phyloP scores from a whole-genome alignment of 148 eudicot genomes.

The Mesembryanthemum crystallinum region DNA sequence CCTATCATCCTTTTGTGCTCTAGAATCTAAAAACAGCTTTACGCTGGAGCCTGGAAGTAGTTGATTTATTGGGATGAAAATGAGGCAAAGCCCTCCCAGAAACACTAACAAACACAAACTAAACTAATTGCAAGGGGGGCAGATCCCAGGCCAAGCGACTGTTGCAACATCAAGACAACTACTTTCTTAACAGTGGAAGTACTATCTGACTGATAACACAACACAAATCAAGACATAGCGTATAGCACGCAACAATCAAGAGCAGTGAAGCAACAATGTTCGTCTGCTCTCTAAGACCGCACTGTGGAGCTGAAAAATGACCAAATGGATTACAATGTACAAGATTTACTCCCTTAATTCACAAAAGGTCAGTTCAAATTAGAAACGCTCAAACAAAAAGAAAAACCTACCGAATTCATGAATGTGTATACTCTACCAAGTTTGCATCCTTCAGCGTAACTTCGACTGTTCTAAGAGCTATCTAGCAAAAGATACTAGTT shows the following conservation, averaged over 20 bases:
- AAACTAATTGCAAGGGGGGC: too few relatives aligned
- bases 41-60: too few relatives aligned
- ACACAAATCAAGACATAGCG: not conserved
- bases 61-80: too few relatives aligned
- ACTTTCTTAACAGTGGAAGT: too few relatives aligned
- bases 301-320: not conserved
- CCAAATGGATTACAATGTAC: not conserved
- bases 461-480: conserved; percentile 16
- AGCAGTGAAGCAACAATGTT: not conserved
- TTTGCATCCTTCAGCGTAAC: conserved; percentile 23
- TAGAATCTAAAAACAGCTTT: too few relatives aligned
- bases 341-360: conserved; percentile 6
- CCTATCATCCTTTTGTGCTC: too few relatives aligned
- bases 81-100: too few relatives aligned
- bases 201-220: too few relatives aligned
- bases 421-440: conserved; percentile 24
- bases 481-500: conserved; percentile 16
- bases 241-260: not conserved
- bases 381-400: not conserved
- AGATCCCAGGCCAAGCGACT: too few relatives aligned
- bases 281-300: not conserved
- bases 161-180: too few relatives aligned
- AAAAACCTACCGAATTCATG: conserved; percentile 24
- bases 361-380: conserved; percentile 10
- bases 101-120: too few relatives aligned